A percentile compares a stretch with the other conserved stretches of the same genome.
These are phyloP conservation scores for Nepenthes mirabilis DNA, from an alignment of 148 eudicot species.

Conservation along the genomic window DNA sequence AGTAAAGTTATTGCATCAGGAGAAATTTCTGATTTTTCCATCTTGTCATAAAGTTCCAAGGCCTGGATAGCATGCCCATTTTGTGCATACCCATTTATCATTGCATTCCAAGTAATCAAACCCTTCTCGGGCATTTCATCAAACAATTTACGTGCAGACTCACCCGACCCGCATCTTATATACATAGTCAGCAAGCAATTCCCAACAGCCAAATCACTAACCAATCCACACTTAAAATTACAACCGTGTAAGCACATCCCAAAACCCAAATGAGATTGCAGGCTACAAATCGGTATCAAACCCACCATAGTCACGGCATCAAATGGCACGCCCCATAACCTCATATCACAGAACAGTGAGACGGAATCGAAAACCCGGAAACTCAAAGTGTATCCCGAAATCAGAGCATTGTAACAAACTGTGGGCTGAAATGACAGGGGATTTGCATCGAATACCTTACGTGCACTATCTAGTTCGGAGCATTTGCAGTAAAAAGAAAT, in stretches of 20 bases:
- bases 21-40: constrained; percentile 25
- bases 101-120: constrained; percentile 75
- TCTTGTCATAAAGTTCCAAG: constrained; percentile 45
- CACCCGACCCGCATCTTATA: constrained; percentile 42
- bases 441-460: constrained; percentile 55
- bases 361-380: constrained; percentile 14
- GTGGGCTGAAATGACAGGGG: constrained; percentile 23
- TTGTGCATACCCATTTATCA: constrained; percentile 80
- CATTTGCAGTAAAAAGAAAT: constrained; percentile 52
- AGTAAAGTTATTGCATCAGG: constrained; percentile 64
- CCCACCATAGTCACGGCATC: constrained; percentile 62
- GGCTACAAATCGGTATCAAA: constrained; percentile 43
- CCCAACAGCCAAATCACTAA: constrained; percentile 32
- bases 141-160: constrained; percentile 43
- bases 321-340: constrained; percentile 25
- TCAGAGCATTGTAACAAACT: constrained; percentile 69
- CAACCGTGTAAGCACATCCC: constrained; percentile 54
- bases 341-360: constrained; percentile 36
- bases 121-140: constrained; percentile 40
- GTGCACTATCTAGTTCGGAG: constrained; percentile 19
- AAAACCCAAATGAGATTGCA: constrained; percentile 25
- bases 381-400: constrained; percentile 45
- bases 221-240: constrained; percentile 32
- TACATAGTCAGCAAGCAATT: constrained; percentile 70
- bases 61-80: constrained; percentile 50